Conservation (phyloP, 2,329 filamentous ascomycete species). For the Aspergillus sclerotialis region DNA sequence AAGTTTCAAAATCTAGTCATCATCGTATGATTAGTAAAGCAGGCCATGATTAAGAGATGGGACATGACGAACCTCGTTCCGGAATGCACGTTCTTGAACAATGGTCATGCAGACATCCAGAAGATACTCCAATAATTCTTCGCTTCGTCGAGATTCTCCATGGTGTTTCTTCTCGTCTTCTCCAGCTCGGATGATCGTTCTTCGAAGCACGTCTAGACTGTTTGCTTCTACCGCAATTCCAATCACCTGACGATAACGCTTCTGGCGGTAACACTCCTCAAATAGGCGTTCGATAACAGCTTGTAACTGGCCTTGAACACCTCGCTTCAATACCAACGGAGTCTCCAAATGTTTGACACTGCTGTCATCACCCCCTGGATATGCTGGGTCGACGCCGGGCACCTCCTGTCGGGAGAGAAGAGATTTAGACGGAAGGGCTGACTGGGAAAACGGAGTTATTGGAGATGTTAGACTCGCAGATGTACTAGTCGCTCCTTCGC, state of each 20-base stretch:
- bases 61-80: constrained; percentile 53
- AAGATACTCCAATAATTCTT: constrained; percentile 95
- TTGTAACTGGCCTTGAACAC: constrained; percentile 73
- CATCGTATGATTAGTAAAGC: not conserved
- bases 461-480: constrained; percentile 69
- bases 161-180: constrained; percentile 70
- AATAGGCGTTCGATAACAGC: constrained; percentile 83
- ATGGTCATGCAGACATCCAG: constrained; percentile 96
- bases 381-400: constrained; percentile 50
- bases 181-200: constrained; percentile 81
- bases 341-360: constrained; percentile 49
- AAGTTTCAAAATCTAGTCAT: constrained; percentile 66
- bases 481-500: constrained; percentile 58
- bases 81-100: constrained; percentile 83
- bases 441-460: constrained; percentile 92
- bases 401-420: constrained; percentile 76
- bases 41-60: constrained; percentile 1
- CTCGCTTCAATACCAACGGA: constrained; percentile 61
- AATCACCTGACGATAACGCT: constrained; percentile 89
- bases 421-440: constrained; percentile 86
- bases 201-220: constrained; percentile 77
- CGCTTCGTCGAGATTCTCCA: constrained; percentile 56
- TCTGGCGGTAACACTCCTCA: constrained; percentile 77
- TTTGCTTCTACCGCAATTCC: constrained; percentile 94
- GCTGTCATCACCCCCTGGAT: constrained; percentile 50